Percentiles rank a stretch among this genome's conserved stretches.
Evolutionary conservation across 768 basidiomycete genomes (phyloP).

Genomic region (Agrocybe praecox): DNA sequence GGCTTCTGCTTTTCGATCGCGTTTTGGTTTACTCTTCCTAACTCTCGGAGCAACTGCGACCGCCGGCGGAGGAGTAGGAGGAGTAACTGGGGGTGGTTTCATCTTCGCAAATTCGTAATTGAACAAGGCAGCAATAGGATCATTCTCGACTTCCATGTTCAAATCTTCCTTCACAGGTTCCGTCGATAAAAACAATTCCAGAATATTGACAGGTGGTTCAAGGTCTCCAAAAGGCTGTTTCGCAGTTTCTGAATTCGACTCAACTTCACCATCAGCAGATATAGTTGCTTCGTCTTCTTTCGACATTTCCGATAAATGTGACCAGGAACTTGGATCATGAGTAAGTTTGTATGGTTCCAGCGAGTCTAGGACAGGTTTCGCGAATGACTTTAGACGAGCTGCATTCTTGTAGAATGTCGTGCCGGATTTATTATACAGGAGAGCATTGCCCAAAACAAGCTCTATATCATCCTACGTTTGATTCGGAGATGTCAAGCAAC

Average conservation of each 20-base stretch:
- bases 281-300: not conserved
- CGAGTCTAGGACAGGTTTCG: slow-evolving; percentile 42
- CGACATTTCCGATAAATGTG: not conserved
- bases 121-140: slow-evolving; percentile 70
- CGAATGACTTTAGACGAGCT: slow-evolving; percentile 50
- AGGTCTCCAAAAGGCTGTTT: slow-evolving; percentile 60
- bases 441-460: slow-evolving; percentile 85
- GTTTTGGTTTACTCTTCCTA: slow-evolving; percentile 37
- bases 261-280: slow-evolving; percentile 2
- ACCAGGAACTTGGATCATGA: slow-evolving; percentile 8
- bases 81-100: slow-evolving; percentile 54
- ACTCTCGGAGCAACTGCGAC: slow-evolving; percentile 40
- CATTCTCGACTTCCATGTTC: slow-evolving; percentile 53
- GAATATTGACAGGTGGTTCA: slow-evolving; percentile 63
- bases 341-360: slow-evolving; percentile 33
- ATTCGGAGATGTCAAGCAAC: not conserved
- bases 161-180: slow-evolving; percentile 54
- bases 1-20: slow-evolving; percentile 41
- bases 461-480: slow-evolving; percentile 68
- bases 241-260: not conserved
- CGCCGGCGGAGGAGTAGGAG: slow-evolving; percentile 42
- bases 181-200: slow-evolving; percentile 58
- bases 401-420: slow-evolving; percentile 74
- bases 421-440: slow-evolving; percentile 82
- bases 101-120: slow-evolving; percentile 62